phyloP scores from a whole-genome alignment of 73 alveolate species.

The Stentor coeruleus region DNA sequence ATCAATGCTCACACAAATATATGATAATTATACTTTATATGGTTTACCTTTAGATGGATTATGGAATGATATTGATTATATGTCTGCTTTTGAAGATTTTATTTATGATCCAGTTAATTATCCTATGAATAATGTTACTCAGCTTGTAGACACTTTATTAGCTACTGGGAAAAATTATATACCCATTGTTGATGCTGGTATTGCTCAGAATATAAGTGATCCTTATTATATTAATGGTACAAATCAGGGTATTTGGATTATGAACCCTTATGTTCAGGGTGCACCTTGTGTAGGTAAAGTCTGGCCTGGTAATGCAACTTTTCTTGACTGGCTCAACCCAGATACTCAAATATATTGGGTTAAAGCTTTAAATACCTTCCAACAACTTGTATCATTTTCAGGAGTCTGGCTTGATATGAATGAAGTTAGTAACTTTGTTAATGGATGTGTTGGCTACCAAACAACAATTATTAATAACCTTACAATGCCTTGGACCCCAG shows the following conservation, averaged over 20 bases:
- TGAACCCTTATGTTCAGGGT: background rate
- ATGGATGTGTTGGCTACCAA: conserved; percentile 44
- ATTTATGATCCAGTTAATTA: conserved; percentile 38
- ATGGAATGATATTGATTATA: conserved; percentile 97
- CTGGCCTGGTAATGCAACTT: conserved; percentile 28
- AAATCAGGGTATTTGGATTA: background rate
- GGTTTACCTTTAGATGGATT: conserved; percentile 88
- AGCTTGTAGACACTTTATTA: conserved; percentile 39
- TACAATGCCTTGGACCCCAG: conserved; percentile 5
- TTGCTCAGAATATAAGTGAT: conserved; percentile 25
- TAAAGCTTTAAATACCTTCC: background rate
- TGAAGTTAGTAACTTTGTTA: conserved; percentile 65
- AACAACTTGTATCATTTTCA: conserved; percentile 39
- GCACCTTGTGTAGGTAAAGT: conserved; percentile 35
- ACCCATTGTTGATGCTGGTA: conserved; percentile 28
- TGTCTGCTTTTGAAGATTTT: conserved; percentile 80
- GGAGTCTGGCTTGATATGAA: conserved; percentile 93
- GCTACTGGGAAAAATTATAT: background rate
- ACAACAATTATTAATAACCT: conserved; percentile 32
- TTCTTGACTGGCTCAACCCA: conserved; percentile 28
- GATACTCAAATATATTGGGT: background rate
- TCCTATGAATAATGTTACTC: conserved; percentile 48
- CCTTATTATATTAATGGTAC: conserved; percentile 3
- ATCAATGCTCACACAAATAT: conserved; percentile 49
- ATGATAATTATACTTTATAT: conserved; percentile 52